Evolutionary conservation across 768 basidiomycete species (phyloP).

Genomic region (Boletus subparvulus): DNA sequence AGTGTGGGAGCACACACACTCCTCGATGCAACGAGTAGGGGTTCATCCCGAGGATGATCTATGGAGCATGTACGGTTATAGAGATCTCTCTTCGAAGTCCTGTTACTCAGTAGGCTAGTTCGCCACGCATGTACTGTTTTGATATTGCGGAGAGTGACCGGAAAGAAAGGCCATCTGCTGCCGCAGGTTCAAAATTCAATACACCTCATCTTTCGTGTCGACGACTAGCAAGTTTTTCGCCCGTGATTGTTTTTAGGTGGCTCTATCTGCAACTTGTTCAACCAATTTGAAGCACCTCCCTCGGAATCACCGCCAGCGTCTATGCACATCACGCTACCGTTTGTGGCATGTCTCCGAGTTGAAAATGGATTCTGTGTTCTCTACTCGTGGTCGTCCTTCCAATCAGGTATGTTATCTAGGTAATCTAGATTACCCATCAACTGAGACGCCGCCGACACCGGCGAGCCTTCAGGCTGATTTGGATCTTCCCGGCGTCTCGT

Average conservation of each 20-base stretch:
- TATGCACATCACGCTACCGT: not conserved
- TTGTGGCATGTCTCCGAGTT: not conserved
- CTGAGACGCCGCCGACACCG: not conserved
- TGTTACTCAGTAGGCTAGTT: not conserved
- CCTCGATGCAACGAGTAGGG: not conserved
- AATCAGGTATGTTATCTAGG: not conserved
- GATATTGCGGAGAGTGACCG: too few relatives aligned
- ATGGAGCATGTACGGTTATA: not conserved
- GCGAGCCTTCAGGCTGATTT: not conserved
- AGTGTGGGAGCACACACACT: not conserved
- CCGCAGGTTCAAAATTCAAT: too few relatives aligned
- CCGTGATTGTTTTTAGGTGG: not conserved
- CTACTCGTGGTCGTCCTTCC: not conserved
- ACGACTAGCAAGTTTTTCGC: too few relatives aligned
- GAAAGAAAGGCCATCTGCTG: too few relatives aligned
- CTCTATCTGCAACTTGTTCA: not conserved
- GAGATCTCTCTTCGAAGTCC: not conserved
- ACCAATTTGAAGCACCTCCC: not conserved
- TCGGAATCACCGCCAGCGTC: not conserved
- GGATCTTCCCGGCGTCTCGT: not conserved
- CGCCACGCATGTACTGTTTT: not conserved
- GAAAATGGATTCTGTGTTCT: not conserved
- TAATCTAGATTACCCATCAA: not conserved
- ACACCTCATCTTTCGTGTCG: too few relatives aligned
- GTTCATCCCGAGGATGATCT: not conserved